Evolutionary conservation across 768 basidiomycete species (phyloP), one percentile per base, ranked within the genome.

Genomic region (Phylloporus arenicola): DNA sequence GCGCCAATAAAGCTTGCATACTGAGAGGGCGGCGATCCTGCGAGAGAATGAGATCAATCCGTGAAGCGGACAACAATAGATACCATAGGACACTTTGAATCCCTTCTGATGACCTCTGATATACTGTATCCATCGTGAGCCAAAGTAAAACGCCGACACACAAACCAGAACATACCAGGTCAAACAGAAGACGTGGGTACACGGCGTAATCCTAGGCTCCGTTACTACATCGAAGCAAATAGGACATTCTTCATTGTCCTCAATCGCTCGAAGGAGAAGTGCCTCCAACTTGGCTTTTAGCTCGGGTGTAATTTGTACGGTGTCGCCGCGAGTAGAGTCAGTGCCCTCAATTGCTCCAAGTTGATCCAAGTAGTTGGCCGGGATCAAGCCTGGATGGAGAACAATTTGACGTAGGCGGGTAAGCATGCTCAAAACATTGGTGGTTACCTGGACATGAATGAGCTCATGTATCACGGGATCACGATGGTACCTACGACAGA

Each of bases 31-130:
- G 81, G 29, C 90, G 89, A 67, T 92, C 90, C 88, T 90, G 50
- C 4, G 17, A 47, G 40, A 48, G 51, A 47, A 43, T 45, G 43
- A 55, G 44, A 34, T 0, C 8, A 27, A 30, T 24, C 4, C 19
- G 41, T 19, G 46, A 29, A 33, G 12, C 24, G 8, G 31, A 48
- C 4, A 40, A 38, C 6, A 38, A 16, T 43, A 43, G 2, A 45
- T 69, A 86, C 88, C 87, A 92, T 86, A 5, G 89, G 89, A 64
- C 90, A 92, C 60, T 80, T 84, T n/a, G 79, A 74, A 61, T 89
- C 84, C 35, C 85, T 79, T 34, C 72, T 64, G 33, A 91, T 78
- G 38, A 83, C 79, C 64, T 88, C 83, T 17, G 75, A 76, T 53
- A 89, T 88, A 63, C 85, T 87, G 53, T 14, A 9, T 40, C 12